A percentile compares a stretch with the other conserved stretches of the same genome.
phyloP scores from a whole-genome alignment of 2,329 filamentous ascomycete genomes.

The Nothopassalora personata region DNA sequence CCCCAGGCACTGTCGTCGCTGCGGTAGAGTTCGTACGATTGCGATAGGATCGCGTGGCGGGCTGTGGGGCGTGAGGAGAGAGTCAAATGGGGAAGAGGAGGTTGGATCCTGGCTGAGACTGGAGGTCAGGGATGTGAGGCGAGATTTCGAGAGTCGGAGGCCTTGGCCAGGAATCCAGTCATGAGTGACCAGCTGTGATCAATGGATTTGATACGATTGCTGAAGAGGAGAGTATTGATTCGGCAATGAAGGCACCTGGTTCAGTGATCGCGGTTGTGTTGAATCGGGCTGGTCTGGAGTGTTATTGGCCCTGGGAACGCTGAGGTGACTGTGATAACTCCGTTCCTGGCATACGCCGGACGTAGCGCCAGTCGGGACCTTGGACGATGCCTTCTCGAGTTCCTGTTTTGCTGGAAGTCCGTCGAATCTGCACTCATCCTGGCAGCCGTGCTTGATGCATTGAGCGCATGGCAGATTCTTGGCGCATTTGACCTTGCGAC shows the following conservation, averaged over 20 bases:
- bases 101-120: not conserved
- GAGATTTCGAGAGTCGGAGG: constrained; percentile 6
- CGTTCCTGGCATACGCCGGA: too few species aligned
- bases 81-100: constrained; percentile 1
- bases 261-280: not conserved
- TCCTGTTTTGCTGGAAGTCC: constrained; percentile 2
- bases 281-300: not conserved
- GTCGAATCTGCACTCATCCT: constrained; percentile 12
- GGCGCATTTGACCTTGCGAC: constrained; percentile 11
- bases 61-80: constrained; percentile 7
- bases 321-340: too few species aligned
- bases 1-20: constrained; percentile 6
- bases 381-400: not conserved
- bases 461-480: constrained; percentile 11
- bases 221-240: too few species aligned
- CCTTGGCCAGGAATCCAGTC: not conserved
- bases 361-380: too few species aligned
- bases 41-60: constrained; percentile 8
- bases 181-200: not conserved
- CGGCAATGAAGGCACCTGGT: not conserved
- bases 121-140: constrained; percentile 5
- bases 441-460: constrained; percentile 10
- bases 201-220: not conserved
- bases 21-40: constrained; percentile 10
- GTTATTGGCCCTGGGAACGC: too few species aligned